These are phyloP conservation scores for Puccinia horiana DNA, from an alignment of 1,284 basidiomycete species.

Conservation along the genomic window DNA sequence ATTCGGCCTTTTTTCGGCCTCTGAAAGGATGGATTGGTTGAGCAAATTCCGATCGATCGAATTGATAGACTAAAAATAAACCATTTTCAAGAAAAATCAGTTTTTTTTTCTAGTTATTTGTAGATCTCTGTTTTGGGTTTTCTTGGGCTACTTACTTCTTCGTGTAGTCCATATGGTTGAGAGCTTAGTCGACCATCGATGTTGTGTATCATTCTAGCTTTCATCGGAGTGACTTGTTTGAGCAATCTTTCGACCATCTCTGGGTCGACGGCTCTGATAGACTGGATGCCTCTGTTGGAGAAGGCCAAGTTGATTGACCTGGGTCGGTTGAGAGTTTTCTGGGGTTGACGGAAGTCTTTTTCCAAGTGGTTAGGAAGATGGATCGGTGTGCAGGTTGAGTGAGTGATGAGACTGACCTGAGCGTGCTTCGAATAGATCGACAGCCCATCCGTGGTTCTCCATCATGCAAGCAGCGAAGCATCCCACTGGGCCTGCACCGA, in stretches of 20 bases:
- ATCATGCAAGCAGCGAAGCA: slow-evolving; percentile 84
- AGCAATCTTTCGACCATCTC: slow-evolving; percentile 74
- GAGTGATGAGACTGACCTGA: slow-evolving; percentile 64
- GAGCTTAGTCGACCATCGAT: slow-evolving; percentile 61
- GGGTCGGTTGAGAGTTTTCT: slow-evolving; percentile 50
- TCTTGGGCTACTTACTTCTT: slow-evolving; percentile 15
- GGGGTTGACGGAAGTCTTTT: slow-evolving; percentile 49
- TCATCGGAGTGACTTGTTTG: slow-evolving; percentile 84
- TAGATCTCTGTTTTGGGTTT: slow-evolving; percentile 48
- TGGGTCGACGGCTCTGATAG: slow-evolving; percentile 76
- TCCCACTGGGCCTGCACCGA: slow-evolving; percentile 90
- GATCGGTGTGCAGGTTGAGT: background rate
- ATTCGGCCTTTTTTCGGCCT: slow-evolving; percentile 67
- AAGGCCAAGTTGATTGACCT: slow-evolving; percentile 96
- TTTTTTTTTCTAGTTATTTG: slow-evolving; percentile 52
- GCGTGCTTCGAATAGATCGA: slow-evolving; percentile 84
- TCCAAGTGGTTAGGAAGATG: slow-evolving; percentile 45
- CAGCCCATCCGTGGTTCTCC: slow-evolving; percentile 82
- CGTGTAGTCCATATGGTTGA: slow-evolving; percentile 31
- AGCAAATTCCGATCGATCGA: slow-evolving; percentile 85
- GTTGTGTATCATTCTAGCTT: slow-evolving; percentile 91
- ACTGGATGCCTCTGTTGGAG: slow-evolving; percentile 85
- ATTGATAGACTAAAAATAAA: slow-evolving; percentile 81
- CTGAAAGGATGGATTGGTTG: slow-evolving; percentile 78
- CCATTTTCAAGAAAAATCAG: background rate